Evolutionary conservation across 2,329 filamentous ascomycete species (phyloP), one percentile per base, ranked within the genome.

Genomic region (Fusarium sp.): DNA sequence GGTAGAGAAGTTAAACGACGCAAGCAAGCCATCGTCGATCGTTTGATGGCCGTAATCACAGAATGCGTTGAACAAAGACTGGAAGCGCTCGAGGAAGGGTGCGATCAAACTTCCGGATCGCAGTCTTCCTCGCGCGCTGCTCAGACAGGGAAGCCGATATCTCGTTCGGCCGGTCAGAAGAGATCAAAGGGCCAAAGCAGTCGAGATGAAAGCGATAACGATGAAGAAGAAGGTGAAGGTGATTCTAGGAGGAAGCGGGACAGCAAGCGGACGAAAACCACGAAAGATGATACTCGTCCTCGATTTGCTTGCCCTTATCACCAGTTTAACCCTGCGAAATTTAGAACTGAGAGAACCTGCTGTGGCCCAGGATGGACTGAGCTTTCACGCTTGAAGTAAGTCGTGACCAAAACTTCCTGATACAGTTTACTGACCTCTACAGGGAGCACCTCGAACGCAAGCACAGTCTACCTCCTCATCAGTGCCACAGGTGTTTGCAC

Each of bases 271-370:
- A 77, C 77, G 26, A 81, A 77, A 65, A 81, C 71, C 39, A 79
- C 72, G 43, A 76, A 77, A 7, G 71, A 71, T 10, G 76, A 78
- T 23, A 62, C 62, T 7, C 74, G 74, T 30, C 65, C 62, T 18
- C 75, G 73, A 28, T 77, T 77, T 34, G 80, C 79, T 14, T 81
- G 80, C 21, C 80, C 80, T 3, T 81, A 77, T 53, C 77, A 77
- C 60, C 79, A 81, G 51, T 72, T 74, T 18, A 74, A 81, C 28
- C 79, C 79, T 3, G 62, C 69, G 31, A 70, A 31, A 28, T 76
- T 74, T 37, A 67, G 63, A 7, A 64, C 48, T 2, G 62, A 58
- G 28, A 69, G 73, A 23, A 75, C 73, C 3, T 77, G 75, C 12
- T 68, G 67, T 23, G 66, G 70, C 8, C 74, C 74, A 14, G 72